Conservation (phyloP, 164 flowering plant species). For the Vitis rupestris region DNA sequence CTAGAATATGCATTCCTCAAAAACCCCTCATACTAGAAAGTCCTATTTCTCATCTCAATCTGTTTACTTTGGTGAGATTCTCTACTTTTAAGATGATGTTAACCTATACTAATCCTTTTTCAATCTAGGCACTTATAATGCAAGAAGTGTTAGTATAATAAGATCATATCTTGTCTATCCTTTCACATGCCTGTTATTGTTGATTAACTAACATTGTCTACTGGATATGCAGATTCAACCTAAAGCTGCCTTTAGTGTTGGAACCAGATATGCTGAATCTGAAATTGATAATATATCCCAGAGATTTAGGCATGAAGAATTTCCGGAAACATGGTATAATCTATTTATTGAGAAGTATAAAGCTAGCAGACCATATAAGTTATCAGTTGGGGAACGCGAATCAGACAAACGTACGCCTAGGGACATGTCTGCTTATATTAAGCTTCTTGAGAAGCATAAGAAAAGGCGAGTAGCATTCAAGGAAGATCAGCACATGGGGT, state of each 20-base stretch:
- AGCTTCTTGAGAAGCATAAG: conserved; percentile 63
- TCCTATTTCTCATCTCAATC: too few species aligned
- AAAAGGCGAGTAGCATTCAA: conserved; percentile 57
- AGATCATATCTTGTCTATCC: not conserved
- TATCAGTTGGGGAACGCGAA: conserved; percentile 52
- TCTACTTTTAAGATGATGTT: too few species aligned
- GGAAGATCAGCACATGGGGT: conserved; percentile 47
- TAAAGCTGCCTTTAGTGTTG: conserved; percentile 37
- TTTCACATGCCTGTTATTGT: conserved; percentile 2
- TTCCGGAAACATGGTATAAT: conserved; percentile 88
- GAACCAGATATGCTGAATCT: conserved; percentile 52
- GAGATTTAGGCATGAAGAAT: conserved; percentile 50
- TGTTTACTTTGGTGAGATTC: too few species aligned
- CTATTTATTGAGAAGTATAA: conserved; percentile 70
- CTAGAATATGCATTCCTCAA: too few species aligned
- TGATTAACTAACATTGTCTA: conserved; percentile 14
- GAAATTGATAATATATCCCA: conserved; percentile 50
- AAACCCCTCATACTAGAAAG: too few species aligned
- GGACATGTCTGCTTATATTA: conserved; percentile 74
- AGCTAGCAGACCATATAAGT: conserved; percentile 47
- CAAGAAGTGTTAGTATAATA: not conserved
- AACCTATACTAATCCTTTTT: too few species aligned
- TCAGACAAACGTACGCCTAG: conserved; percentile 73
- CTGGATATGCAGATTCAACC: conserved; percentile 43
- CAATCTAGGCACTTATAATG: not conserved